Conservation (phyloP, 306 rosid genomes). For the Astragalus membranaceus region DNA sequence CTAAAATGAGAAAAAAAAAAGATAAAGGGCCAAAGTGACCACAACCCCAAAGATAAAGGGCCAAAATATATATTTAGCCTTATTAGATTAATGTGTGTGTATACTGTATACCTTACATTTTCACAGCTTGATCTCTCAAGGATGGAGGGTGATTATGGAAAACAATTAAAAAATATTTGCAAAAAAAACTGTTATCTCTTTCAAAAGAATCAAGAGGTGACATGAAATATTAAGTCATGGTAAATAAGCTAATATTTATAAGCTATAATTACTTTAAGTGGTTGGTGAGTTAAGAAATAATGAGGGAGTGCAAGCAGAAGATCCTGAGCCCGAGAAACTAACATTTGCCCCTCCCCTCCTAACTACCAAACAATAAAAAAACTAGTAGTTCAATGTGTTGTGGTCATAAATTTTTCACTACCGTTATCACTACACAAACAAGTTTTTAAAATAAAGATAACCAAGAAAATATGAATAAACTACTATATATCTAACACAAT, state of each 20-base stretch:
- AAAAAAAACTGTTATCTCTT: neutral
- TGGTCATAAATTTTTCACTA: neutral
- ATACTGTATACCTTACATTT: slow-evolving; percentile 25
- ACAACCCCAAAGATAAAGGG: too few relatives aligned
- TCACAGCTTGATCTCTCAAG: slow-evolving; percentile 24
- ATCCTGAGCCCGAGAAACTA: too few relatives aligned
- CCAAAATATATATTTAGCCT: too few relatives aligned
- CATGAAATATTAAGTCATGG: slow-evolving; percentile 40
- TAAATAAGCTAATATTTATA: slow-evolving; percentile 35
- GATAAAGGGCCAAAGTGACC: too few relatives aligned
- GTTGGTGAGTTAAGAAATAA: too few relatives aligned
- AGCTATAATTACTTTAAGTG: neutral
- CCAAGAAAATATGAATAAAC: neutral
- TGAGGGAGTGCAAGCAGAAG: too few relatives aligned
- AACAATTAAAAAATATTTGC: neutral
- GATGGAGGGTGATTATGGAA: slow-evolving; percentile 25
- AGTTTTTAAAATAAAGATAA: too few relatives aligned
- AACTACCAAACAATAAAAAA: too few relatives aligned
- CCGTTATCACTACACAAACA: too few relatives aligned
- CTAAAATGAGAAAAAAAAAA: too few relatives aligned
- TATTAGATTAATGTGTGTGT: too few relatives aligned
- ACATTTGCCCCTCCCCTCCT: too few relatives aligned
- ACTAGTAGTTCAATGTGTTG: neutral
- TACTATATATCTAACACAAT: neutral
- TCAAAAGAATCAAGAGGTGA: slow-evolving; percentile 5